Evolutionary conservation across 768 basidiomycete genomes (phyloP).

Genomic region (Strobilomyces echinocephalus): DNA sequence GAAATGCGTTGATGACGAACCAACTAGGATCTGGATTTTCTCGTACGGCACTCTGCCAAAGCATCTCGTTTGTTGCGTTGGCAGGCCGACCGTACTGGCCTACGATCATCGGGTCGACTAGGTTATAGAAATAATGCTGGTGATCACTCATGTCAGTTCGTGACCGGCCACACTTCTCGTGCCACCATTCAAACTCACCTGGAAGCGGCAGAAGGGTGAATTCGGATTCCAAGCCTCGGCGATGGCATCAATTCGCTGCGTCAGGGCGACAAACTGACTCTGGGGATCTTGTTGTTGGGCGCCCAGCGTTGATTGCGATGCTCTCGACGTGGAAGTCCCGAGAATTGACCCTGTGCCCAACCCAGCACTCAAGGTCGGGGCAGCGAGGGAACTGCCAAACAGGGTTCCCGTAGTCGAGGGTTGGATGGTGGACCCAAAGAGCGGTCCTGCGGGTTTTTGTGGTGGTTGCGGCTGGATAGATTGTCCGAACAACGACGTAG

Average conservation of each 20-base stretch:
- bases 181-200: slow-evolving; percentile 40
- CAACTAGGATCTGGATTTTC: slow-evolving; percentile 82
- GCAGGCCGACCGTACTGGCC: slow-evolving; percentile 64
- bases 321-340: slow-evolving; percentile 28
- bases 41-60: slow-evolving; percentile 74
- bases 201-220: slow-evolving; percentile 72
- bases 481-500: slow-evolving; percentile 20
- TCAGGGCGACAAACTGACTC: slow-evolving; percentile 49
- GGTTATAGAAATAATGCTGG: slow-evolving; percentile 81
- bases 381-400: slow-evolving; percentile 32
- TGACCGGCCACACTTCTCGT: background rate
- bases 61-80: slow-evolving; percentile 63
- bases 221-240: slow-evolving; percentile 67
- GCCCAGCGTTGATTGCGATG: slow-evolving; percentile 35
- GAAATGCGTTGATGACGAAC: slow-evolving; percentile 32
- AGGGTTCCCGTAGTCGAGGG: slow-evolving; percentile 29
- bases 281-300: slow-evolving; percentile 58
- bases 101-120: slow-evolving; percentile 67
- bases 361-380: slow-evolving; percentile 32
- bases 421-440: slow-evolving; percentile 30
- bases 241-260: slow-evolving; percentile 59
- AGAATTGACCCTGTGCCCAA: slow-evolving; percentile 20
- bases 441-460: slow-evolving; percentile 21
- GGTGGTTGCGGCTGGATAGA: slow-evolving; percentile 18
- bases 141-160: background rate